A percentile compares a stretch with the other conserved stretches of the same genome.
Evolutionary conservation across 1,284 basidiomycete genomes (phyloP).

Genomic region (Cutaneotrichosporon mucoides): DNA sequence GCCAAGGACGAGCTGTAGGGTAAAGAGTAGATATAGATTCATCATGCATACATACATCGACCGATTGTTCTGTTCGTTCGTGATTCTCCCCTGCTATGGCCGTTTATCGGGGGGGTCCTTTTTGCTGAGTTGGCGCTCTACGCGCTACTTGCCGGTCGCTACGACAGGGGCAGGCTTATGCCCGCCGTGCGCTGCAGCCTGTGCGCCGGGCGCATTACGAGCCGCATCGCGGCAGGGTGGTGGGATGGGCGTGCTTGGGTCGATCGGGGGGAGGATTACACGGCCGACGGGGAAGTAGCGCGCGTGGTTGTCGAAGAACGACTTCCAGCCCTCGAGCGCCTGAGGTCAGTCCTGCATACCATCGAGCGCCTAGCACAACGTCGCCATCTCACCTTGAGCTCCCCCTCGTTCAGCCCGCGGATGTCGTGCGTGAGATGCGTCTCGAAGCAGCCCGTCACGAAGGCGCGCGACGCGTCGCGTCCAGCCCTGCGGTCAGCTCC

Average conservation of each 20-base stretch:
- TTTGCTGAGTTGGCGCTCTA: no score
- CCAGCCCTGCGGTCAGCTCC: constrained; percentile 58
- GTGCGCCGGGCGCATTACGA: constrained; percentile 55
- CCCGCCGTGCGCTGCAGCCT: background rate
- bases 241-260: constrained; percentile 71
- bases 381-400: constrained; percentile 68
- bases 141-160: constrained; percentile 66
- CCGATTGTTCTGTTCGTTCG: no score
- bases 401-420: constrained; percentile 67
- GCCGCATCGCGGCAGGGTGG: constrained; percentile 72
- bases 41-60: constrained; percentile 4
- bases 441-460: constrained; percentile 87
- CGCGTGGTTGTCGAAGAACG: constrained; percentile 76
- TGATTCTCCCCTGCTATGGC: constrained; percentile 39
- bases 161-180: constrained; percentile 57
- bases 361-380: background rate
- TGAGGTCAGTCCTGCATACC: constrained; percentile 36
- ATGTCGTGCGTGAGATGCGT: constrained; percentile 82
- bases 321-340: constrained; percentile 79
- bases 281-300: constrained; percentile 71
- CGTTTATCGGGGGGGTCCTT: no score
- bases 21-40: background rate
- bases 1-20: constrained; percentile 37
- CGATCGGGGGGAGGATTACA: constrained; percentile 58
- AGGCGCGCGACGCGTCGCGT: constrained; percentile 79